Evolutionary conservation across 2,329 filamentous ascomycete species (phyloP), one percentile per base, ranked within the genome.

Genomic region (Aspergillus sp.): DNA sequence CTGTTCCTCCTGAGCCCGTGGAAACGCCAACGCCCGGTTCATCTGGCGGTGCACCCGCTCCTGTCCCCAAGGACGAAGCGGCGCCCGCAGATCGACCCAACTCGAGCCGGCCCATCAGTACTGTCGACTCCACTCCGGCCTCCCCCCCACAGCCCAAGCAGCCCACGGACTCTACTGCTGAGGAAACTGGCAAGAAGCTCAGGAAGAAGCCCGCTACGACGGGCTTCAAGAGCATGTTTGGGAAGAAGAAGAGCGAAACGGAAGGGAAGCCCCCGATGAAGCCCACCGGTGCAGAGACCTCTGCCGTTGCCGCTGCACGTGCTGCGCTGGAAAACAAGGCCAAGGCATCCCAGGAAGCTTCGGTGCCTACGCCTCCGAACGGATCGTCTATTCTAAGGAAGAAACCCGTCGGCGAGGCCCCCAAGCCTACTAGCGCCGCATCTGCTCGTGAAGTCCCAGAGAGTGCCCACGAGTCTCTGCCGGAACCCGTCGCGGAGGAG

Each of bases 221-320:
- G 8, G 66, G 65, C n/a, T 65, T 73, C 47, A 73, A 72, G 58
- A 64, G 59, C 38, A 65, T 73, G 55, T 73, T 73, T 49, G 63
- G 63, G 12, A 62, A 57, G 49, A 62, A 66, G 52, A 68, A 67
- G 57, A 58, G 54, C 34, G 59, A 65, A 1, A 3, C 43, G 3
- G 53, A 54, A n/a, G 10, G 35, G 6, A 56, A 52, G 45, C 56
- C 58, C 12, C 54, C 63, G 7, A 55, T 63, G 54, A 68, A 69
- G 48, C 56, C 59, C 46, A 63, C 58, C 30, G 58, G 58, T 34
- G 55, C 57, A 36, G 61, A 63, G 26, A 53, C 56, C 2, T 67
- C 67, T 9, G 63, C 68, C 39, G 67, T 70, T 43, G 69, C 69
- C 36, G 68, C 67, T 48, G 67, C 70, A 29, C 68, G 66, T 46